Percentiles rank a stretch among this genome's conserved stretches.
phyloP scores from a whole-genome alignment of 2,329 filamentous ascomycete genomes.

The Colletotrichum sp. region DNA sequence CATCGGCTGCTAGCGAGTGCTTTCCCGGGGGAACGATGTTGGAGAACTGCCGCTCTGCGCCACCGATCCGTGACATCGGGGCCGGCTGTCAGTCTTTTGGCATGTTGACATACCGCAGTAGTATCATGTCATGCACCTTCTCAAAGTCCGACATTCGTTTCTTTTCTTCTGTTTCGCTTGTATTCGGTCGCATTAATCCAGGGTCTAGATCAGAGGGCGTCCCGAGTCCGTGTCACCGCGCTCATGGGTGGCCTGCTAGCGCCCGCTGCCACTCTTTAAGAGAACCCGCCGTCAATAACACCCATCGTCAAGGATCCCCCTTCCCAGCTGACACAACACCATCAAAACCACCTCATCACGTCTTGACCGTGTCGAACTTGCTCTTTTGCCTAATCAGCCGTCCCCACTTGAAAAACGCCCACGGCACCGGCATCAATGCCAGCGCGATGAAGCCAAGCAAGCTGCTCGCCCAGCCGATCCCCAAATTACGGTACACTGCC shows the following conservation, averaged over 20 bases:
- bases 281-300: neutral
- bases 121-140: neutral
- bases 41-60: neutral
- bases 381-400: conserved; percentile 43
- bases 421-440: conserved; percentile 55
- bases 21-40: neutral
- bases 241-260: neutral
- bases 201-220: neutral
- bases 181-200: accelerated
- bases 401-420: conserved; percentile 56
- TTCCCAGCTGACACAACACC: neutral
- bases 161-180: neutral
- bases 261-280: neutral
- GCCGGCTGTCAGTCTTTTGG: neutral
- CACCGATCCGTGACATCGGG: neutral
- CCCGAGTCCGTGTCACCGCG: neutral
- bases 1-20: neutral
- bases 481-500: conserved; percentile 47
- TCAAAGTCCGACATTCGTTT: accelerated
- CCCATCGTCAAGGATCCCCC: conserved; percentile 12
- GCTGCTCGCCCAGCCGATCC: conserved; percentile 52
- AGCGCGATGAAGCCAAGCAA: conserved; percentile 52
- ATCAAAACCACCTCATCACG: conserved; percentile 27
- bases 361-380: conserved; percentile 40
- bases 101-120: neutral